These are phyloP conservation scores for Apium graveolens DNA, from an alignment of 129 eudicot genomes.

Conservation along the genomic window DNA sequence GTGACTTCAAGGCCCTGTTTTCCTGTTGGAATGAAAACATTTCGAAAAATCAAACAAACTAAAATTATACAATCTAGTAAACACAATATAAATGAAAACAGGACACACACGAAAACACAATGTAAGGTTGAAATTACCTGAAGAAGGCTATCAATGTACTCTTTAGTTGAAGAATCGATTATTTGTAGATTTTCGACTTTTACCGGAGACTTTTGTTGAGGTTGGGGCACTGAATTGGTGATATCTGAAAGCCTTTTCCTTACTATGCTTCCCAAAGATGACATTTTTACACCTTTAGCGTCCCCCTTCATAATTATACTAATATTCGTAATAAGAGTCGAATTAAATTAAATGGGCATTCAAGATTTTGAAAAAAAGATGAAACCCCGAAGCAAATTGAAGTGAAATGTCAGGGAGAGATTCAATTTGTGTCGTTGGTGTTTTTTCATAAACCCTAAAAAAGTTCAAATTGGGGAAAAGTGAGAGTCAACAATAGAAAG, in stretches of 20 bases:
- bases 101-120: background rate
- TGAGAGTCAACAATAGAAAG: background rate
- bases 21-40: conserved; percentile 51
- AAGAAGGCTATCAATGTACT: conserved; percentile 44
- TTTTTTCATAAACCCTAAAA: background rate
- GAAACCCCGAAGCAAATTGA: background rate
- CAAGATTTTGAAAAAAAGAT: background rate
- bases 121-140: conserved; percentile 27
- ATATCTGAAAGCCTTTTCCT: conserved; percentile 70
- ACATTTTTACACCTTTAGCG: conserved; percentile 43
- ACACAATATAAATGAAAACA: background rate
- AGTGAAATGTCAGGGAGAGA: background rate
- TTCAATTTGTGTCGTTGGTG: background rate
- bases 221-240: conserved; percentile 49
- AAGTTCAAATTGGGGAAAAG: background rate
- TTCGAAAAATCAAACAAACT: conserved; percentile 9
- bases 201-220: conserved; percentile 42
- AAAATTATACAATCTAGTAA: background rate
- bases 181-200: conserved; percentile 20
- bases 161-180: conserved; percentile 29
- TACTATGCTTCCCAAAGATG: conserved; percentile 53
- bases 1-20: conserved; percentile 49
- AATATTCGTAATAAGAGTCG: background rate
- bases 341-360: background rate
- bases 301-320: background rate